Evolutionary conservation across 2,329 filamentous ascomycete genomes (phyloP), one percentile per base, ranked within the genome.

Genomic region (Aphanocladium album): DNA sequence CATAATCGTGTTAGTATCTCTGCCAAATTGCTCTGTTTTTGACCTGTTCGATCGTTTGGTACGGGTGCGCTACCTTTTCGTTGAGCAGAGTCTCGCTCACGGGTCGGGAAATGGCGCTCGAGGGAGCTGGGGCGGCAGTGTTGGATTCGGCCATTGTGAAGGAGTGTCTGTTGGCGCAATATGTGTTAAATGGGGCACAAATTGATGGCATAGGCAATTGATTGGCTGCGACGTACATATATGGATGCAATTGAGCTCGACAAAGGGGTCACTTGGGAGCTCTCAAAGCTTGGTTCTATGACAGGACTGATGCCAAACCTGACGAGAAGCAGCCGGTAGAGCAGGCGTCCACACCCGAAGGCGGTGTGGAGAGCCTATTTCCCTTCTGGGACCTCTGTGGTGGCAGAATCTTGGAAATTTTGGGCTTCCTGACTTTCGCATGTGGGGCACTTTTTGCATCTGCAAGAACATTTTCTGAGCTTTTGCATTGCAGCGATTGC

Each of bases 31-130:
- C 21, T 33, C n/a, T 21, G 1, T 16, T 5, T 17, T 41, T 16
- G 27, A 8, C 33, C 37, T 60, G 14, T n/a, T 23, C 19, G 25
- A n/a, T 35, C 27, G 37, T 8, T 23, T n/a, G 49, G 27, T 35
- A 12, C 19, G 47, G 6, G 2, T 47, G 52, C 51, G 49, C 72
- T 66, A 87, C 95, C 92, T 99, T 99, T 81, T 99, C 95, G 79
- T 98, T 98, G 73, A 99, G 86, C 71, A 99, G 87, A 73, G 93
- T 91, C 83, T 99, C 95, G 83, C 93, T 98, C 79, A 97, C 89
- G 66, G 95, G 93, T 77, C 91, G 86, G 76, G 89, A 83, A 74
- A 89, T 83, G 66, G 85, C 82, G 75, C 83, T 82, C 69, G 86
- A 82, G 66, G 83, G 77, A 71, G 84, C 77, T 73, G 70, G 69